Evolutionary conservation across 148 eudicot species (phyloP), one percentile per base, ranked within the genome.

Genomic region (Polygonum maritimum): DNA sequence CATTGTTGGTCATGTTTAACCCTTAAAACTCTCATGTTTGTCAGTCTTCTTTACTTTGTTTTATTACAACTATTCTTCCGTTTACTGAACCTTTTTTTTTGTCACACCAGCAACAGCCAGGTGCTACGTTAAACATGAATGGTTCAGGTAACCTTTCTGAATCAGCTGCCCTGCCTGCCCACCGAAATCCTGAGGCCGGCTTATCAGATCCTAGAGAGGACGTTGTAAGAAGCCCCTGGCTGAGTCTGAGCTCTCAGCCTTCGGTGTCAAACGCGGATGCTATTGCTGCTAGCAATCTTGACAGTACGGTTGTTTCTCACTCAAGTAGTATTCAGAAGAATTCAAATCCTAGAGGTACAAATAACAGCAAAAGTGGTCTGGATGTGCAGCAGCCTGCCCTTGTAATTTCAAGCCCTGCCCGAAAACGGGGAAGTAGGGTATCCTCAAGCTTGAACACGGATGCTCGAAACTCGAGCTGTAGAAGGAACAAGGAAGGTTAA

Each of bases 241-340:
- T 86, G 81, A 88, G 87, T 79, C 78, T 88, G 80, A 88, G 80
- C 79, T 84, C 89, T 11, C 81, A 22, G 36, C 85, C 77, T 57
- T 16, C 11, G 1, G 71, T 31, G 69, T 12, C 69, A 12, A 60
- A 60, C 69, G 3, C 69, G 5, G 38, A 60, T 60, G 69, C 69
- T 26, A 21, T 22, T 60, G 36, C 13, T 5, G 2, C 38, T 11
- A 60, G 44, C 71, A 15, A 16, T 63, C 7, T 13, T 31, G 39
- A 33, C 69, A 31, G 18, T 31, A 10, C 18, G 11, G 39, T 31
- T 31, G 6, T 11, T 14, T 10, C 39, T 33, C 69, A 63, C 3
- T 13, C 18, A 63, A 63, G 7, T 15, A 12, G 39, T 7, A 11
- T 39, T 63, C 69, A 33, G 69, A 31, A 36, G 71, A 36, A 36